These are phyloP conservation scores for Raffaelea albimanens DNA, from an alignment of 2,329 filamentous ascomycete genomes.

Conservation along the genomic window DNA sequence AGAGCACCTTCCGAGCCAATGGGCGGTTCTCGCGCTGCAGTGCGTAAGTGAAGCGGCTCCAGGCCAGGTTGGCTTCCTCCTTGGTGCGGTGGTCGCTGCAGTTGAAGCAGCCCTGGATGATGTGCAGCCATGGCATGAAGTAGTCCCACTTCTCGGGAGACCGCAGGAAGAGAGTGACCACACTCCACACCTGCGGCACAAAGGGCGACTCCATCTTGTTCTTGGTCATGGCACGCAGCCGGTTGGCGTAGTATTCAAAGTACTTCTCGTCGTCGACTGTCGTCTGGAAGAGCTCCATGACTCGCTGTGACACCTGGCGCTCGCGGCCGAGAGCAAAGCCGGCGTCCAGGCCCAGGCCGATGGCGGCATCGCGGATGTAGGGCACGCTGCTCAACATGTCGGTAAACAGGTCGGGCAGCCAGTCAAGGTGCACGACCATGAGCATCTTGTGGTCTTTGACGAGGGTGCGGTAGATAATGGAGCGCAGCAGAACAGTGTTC, in stretches of 20 bases:
- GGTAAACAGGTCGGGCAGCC: slow-evolving; percentile 74
- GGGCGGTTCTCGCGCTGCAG: slow-evolving; percentile 53
- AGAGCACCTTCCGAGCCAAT: slow-evolving; percentile 44
- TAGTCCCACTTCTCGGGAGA: slow-evolving; percentile 63
- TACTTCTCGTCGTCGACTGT: slow-evolving; percentile 53
- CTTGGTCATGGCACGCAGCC: slow-evolving; percentile 60
- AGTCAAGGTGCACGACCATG: slow-evolving; percentile 65
- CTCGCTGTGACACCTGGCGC: slow-evolving; percentile 54
- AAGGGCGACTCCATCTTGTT: slow-evolving; percentile 49
- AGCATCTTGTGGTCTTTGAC: slow-evolving; percentile 54
- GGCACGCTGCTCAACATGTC: slow-evolving; percentile 72
- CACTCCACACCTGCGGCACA: slow-evolving; percentile 85
- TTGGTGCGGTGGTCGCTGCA: slow-evolving; percentile 61
- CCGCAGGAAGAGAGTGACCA: slow-evolving; percentile 69
- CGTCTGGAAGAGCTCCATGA: slow-evolving; percentile 54
- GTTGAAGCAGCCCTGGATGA: slow-evolving; percentile 81
- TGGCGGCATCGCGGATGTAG: slow-evolving; percentile 66
- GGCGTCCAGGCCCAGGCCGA: slow-evolving; percentile 63
- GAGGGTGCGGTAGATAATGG: slow-evolving; percentile 71
- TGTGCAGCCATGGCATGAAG: slow-evolving; percentile 62
- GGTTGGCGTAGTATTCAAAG: slow-evolving; percentile 57
- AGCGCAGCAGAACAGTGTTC: slow-evolving; percentile 66
- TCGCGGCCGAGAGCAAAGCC: slow-evolving; percentile 62
- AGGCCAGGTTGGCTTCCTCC: slow-evolving; percentile 71
- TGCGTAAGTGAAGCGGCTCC: slow-evolving; percentile 75